These are phyloP conservation scores for Cladosporium sp. DNA, from an alignment of 2,329 filamentous ascomycete species.

Conservation along the genomic window DNA sequence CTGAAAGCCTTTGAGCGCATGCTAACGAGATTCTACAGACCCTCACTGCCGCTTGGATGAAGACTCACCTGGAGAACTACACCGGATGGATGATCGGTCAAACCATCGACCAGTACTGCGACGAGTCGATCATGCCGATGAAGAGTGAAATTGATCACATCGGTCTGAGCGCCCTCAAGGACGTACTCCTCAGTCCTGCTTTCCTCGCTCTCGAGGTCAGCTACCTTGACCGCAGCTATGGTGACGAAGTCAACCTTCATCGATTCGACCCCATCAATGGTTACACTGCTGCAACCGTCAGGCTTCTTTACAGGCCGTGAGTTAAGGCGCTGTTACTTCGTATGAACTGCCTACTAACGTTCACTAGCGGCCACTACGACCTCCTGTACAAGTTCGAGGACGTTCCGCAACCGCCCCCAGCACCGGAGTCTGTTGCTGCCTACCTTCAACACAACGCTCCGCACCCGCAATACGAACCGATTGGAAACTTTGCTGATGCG, in stretches of 20 bases:
- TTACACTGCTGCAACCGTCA: constrained; percentile 58
- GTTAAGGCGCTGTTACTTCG: constrained; percentile 24
- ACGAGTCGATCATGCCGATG: constrained; percentile 66
- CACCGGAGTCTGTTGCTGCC: constrained; percentile 22
- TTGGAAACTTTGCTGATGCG: constrained; percentile 18
- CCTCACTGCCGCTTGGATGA: constrained; percentile 80
- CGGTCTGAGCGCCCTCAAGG: constrained; percentile 72
- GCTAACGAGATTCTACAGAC: constrained; percentile 48
- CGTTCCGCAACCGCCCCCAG: constrained; percentile 28
- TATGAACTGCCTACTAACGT: constrained; percentile 19
- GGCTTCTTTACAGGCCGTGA: constrained; percentile 64
- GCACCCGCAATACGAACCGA: constrained; percentile 3
- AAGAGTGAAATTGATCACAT: constrained; percentile 86
- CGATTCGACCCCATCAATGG: constrained; percentile 51
- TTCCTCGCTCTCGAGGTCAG: constrained; percentile 80
- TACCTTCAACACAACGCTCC: constrained; percentile 26
- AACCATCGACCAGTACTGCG: constrained; percentile 64
- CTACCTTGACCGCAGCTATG: constrained; percentile 83
- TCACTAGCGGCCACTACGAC: constrained; percentile 76
- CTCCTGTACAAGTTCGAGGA: constrained; percentile 73
- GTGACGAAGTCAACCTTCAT: constrained; percentile 69
- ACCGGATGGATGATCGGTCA: constrained; percentile 64
- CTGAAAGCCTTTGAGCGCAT: constrained; percentile 13
- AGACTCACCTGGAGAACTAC: constrained; percentile 66
- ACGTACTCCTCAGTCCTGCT: constrained; percentile 74